Evolutionary conservation across 1,284 basidiomycete genomes (phyloP).

Genomic region (Pseudomicrostroma phylloplanum): DNA sequence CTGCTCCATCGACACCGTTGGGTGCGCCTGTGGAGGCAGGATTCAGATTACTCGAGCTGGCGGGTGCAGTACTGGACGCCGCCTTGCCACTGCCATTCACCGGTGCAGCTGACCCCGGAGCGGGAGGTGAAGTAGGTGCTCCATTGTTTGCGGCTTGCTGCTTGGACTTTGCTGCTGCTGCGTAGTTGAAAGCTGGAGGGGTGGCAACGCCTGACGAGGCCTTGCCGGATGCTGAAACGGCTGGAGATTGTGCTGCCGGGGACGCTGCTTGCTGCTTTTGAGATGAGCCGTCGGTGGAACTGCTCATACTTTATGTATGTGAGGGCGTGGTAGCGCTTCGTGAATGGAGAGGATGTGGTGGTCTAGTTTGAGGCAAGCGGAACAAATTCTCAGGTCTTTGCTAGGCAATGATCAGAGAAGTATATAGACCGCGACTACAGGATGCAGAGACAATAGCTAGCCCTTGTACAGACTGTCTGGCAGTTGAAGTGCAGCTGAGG

Average conservation of each 20-base stretch:
- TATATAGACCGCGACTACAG: no score
- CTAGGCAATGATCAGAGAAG: no score
- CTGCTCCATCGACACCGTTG: background rate
- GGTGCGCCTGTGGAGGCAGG: background rate
- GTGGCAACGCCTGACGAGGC: conserved; percentile 6
- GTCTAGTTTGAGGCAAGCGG: no score
- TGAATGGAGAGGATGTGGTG: no score
- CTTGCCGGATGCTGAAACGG: conserved; percentile 35
- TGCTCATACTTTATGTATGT: conserved; percentile 39
- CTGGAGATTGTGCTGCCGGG: conserved; percentile 55
- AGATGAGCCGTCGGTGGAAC: conserved; percentile 32
- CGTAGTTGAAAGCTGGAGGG: conserved; percentile 14
- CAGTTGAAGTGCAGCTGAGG: no score
- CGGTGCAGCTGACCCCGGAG: background rate
- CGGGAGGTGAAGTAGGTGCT: conserved; percentile 33
- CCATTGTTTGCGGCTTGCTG: conserved; percentile 40
- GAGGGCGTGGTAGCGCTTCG: conserved; percentile 18
- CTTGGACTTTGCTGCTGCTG: conserved; percentile 21
- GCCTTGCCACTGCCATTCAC: background rate
- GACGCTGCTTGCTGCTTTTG: conserved; percentile 54
- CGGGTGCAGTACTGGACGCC: background rate
- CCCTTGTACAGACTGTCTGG: no score
- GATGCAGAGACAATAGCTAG: no score
- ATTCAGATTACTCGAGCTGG: background rate
- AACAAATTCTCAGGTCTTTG: no score